Percentiles rank a stretch among this genome's conserved stretches.
Evolutionary conservation across 805 yeast species (phyloP).

Genomic region (Wickerhamomyces tratensis): DNA sequence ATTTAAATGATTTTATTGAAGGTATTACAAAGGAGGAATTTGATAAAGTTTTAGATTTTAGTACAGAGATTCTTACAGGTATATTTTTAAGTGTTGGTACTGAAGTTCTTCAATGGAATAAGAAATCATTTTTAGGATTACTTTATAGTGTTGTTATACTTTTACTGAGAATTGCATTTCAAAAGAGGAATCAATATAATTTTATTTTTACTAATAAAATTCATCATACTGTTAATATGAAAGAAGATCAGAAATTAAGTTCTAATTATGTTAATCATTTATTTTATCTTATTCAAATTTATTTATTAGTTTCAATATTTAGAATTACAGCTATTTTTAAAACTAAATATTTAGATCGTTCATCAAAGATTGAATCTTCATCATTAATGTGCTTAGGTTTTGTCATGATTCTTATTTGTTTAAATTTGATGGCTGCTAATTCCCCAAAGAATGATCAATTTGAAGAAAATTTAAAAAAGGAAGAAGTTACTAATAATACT

Average conservation of each 20-base stretch:
- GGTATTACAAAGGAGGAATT: background rate
- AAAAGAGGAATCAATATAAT: background rate
- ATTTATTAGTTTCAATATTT: constrained; percentile 1
- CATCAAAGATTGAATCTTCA: background rate
- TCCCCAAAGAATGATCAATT: too few relatives aligned
- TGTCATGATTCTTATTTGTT: constrained; percentile 1
- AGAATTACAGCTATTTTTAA: constrained; percentile 1
- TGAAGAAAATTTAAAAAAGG: too few relatives aligned
- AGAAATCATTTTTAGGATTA: background rate
- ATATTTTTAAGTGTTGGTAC: background rate
- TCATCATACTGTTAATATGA: background rate
- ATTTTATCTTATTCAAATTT: background rate
- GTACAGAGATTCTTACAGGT: background rate
- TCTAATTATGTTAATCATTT: background rate
- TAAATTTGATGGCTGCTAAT: background rate
- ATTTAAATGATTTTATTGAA: background rate
- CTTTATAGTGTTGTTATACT: background rate
- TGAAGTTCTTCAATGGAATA: background rate
- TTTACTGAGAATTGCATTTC: background rate
- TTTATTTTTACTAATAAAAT: background rate
- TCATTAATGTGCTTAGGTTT: constrained; percentile 1
- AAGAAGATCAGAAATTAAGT: too few relatives aligned
- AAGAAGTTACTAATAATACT: too few relatives aligned
- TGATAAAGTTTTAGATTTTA: background rate
- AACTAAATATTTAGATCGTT: background rate